These are phyloP conservation scores for Ustulina deusta DNA, from an alignment of 2,329 filamentous ascomycete genomes.

Conservation along the genomic window DNA sequence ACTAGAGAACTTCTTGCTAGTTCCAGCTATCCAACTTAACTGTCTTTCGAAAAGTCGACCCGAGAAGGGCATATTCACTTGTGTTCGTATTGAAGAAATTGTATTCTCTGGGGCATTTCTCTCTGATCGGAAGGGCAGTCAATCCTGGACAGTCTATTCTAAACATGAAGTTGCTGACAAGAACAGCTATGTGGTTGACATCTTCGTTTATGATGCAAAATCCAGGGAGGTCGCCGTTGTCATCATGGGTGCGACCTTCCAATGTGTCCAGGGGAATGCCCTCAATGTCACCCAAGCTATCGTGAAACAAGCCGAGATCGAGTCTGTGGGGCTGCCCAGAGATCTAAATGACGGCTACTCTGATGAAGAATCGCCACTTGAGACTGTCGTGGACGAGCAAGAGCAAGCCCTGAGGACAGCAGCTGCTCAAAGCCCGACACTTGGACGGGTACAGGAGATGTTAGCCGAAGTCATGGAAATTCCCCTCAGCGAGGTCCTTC, in stretches of 20 bases:
- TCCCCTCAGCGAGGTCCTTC: constrained; percentile 31
- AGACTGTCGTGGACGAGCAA: constrained; percentile 21
- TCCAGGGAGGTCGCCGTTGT: background rate
- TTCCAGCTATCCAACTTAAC: background rate
- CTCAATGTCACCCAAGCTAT: background rate
- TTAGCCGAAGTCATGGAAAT: constrained; percentile 33
- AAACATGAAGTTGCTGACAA: constrained; percentile 9
- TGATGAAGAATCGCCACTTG: constrained; percentile 12
- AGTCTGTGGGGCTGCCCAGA: background rate
- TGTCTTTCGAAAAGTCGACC: background rate
- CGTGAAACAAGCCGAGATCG: background rate
- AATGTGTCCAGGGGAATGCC: background rate
- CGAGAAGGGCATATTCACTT: background rate
- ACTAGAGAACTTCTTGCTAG: background rate
- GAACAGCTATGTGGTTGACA: constrained; percentile 2
- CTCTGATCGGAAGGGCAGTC: background rate
- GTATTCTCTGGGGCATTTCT: background rate
- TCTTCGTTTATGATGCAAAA: constrained; percentile 10
- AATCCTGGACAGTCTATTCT: constrained; percentile 18
- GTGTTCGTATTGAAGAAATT: background rate
- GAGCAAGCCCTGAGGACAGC: constrained; percentile 9
- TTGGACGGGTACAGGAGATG: constrained; percentile 27
- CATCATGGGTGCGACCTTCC: constrained; percentile 14
- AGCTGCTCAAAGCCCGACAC: background rate
- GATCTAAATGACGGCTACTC: constrained; percentile 14